These are phyloP conservation scores for Fonsecaea monophora DNA, from an alignment of 2,329 filamentous ascomycete genomes.

Conservation along the genomic window DNA sequence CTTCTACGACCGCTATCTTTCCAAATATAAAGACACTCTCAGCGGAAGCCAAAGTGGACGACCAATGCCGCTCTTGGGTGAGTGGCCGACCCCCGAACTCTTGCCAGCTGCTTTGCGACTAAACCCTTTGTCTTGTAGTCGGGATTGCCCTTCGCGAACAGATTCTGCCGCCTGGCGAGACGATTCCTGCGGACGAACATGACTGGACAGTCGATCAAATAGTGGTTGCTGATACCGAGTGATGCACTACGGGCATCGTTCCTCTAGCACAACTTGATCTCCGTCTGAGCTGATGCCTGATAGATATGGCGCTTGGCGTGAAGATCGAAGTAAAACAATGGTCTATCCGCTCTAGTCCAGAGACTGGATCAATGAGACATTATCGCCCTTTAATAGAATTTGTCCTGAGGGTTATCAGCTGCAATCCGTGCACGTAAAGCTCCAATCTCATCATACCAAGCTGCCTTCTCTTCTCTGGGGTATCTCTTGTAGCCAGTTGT, in stretches of 20 bases:
- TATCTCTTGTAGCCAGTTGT: conserved; percentile 79
- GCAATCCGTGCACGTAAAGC: not conserved
- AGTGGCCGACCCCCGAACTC: conserved; percentile 43
- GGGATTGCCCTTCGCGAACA: conserved; percentile 88
- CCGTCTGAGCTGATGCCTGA: not conserved
- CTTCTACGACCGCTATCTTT: conserved; percentile 94
- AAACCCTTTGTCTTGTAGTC: conserved; percentile 56
- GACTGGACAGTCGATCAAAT: conserved; percentile 83
- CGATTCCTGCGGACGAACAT: conserved; percentile 75
- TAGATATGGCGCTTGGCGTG: not conserved
- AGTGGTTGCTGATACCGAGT: conserved; percentile 40
- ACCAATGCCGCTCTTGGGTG: conserved; percentile 66
- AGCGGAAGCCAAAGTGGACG: conserved; percentile 43
- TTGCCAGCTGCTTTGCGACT: conserved; percentile 38
- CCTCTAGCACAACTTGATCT: not conserved
- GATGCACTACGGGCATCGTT: conserved; percentile 1
- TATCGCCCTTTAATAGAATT: conserved; percentile 86
- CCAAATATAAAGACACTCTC: conserved; percentile 66
- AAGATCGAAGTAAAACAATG: not conserved
- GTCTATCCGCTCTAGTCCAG: conserved; percentile 45
- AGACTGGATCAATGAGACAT: conserved; percentile 79
- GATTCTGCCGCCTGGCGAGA: conserved; percentile 69
- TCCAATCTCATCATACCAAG: conserved; percentile 66
- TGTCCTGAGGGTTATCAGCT: conserved; percentile 64
- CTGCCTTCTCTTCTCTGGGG: conserved; percentile 77